Percentiles rank a stretch among this genome's conserved stretches.
Conservation (phyloP, 2,329 filamentous ascomycete species). For the Fusarium brevicatenulatum region DNA sequence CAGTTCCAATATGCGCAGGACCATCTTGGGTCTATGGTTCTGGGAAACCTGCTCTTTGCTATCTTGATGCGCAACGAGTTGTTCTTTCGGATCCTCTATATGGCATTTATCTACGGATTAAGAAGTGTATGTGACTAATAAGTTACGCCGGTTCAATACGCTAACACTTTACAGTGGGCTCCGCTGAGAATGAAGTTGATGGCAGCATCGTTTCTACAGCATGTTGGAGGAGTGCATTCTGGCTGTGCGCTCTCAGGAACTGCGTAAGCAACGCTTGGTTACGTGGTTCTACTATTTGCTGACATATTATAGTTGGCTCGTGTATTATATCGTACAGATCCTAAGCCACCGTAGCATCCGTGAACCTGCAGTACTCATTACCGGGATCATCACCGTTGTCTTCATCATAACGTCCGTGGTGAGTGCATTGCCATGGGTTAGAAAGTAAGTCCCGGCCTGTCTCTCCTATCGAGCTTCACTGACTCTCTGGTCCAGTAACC, state of each 20-base stretch:
- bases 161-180: background rate
- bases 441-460: background rate
- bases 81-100: background rate
- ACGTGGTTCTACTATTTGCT: rapidly evolving
- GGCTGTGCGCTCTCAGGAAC: background rate
- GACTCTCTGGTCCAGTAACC: too few relatives aligned
- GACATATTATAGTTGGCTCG: background rate
- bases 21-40: background rate
- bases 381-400: background rate
- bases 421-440: background rate
- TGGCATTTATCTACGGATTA: background rate
- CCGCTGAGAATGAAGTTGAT: background rate
- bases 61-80: background rate
- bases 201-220: background rate
- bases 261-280: background rate
- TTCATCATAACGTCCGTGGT: background rate
- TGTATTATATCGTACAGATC: background rate
- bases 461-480: too few relatives aligned
- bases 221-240: background rate
- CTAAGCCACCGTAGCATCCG: background rate
- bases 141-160: too few relatives aligned
- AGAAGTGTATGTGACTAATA: too few relatives aligned
- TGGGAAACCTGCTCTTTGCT: background rate
- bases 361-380: background rate
- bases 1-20: background rate